phyloP scores from a whole-genome alignment of 2,329 filamentous ascomycete species.

The Colletotrichum cuscutae region DNA sequence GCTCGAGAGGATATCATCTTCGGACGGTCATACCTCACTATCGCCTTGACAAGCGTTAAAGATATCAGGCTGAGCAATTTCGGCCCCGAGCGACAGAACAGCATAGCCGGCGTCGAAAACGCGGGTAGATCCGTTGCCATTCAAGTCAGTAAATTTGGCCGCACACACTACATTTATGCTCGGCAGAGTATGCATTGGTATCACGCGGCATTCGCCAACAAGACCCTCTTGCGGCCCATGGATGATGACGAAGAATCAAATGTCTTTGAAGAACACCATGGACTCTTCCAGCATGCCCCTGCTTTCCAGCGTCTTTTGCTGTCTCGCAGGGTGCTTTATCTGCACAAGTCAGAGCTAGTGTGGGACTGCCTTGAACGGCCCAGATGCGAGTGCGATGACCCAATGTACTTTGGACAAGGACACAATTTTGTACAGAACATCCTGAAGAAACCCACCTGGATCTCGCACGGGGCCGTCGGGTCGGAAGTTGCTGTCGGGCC shows the following conservation, averaged over 20 bases:
- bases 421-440: background rate
- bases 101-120: background rate
- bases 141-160: background rate
- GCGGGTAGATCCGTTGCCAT: background rate
- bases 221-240: background rate
- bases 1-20: slow-evolving; percentile 10
- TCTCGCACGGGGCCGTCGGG: background rate
- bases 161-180: background rate
- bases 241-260: background rate
- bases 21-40: slow-evolving; percentile 1
- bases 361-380: background rate
- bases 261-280: background rate
- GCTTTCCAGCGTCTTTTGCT: slow-evolving; percentile 11
- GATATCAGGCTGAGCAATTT: slow-evolving; percentile 12
- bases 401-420: background rate
- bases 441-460: background rate
- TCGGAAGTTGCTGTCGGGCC: too few relatives aligned
- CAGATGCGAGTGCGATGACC: slow-evolving; percentile 14
- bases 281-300: background rate
- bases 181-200: background rate
- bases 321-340: slow-evolving; percentile 6
- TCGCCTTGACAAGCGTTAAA: background rate
- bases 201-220: background rate
- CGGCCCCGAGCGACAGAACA: background rate
- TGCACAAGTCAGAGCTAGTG: slow-evolving; percentile 3